Base-by-base conservation (phyloP, 495 filamentous ascomycete genomes). In the Tuber magnatum region DNA sequence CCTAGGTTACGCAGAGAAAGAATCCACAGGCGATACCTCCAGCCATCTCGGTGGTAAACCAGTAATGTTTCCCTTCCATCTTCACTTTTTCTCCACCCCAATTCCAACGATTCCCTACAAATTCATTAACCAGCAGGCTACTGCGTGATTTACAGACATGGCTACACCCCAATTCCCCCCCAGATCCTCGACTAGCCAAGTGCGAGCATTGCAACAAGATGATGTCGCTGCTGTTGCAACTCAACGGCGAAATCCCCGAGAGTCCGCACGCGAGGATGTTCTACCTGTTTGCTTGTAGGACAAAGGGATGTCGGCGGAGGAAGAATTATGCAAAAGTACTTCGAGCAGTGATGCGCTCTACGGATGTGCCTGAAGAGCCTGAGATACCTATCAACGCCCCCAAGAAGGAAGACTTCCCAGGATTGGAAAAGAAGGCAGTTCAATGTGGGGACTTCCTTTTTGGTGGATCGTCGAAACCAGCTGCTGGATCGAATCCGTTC, bases 231-330 rank as follows among this genome's bases (percentile, higher is more conserved):
- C 88, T 98, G 20, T 88, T 99, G 65, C 93, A 98, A 83, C 86
- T 99, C 68, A 92, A 99, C 84, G 94, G 90, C 80, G 94, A 97
- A 76, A 86, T 99, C 51, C 94, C 93, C 32, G 91, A 96, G 51
- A 86, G 88, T 48, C 89, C 89, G 39, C 91, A 98, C 82, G 93
- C 97, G 82, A 86, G 95, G 72, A 88, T 94, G 68, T 81, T 98
- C 56, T 97, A 97, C 80, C 85, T 98, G 18, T 94, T 94, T 81
- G 86, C 87, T 61, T 99, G 95, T 82, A 87, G 88, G 72, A 86
- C 88, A 72, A 94, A 93, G 83, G 85, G 89, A 35, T 99, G 95
- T 82, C 89, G 92, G 82, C 87, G 93, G 69, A 94, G 94, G 82
- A 89, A 90, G 95, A 3, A 92, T 90, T 73, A 87, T 97, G 39